Base-by-base conservation (phyloP, 2,329 filamentous ascomycete species). In the Beauveria pseudobassiana region DNA sequence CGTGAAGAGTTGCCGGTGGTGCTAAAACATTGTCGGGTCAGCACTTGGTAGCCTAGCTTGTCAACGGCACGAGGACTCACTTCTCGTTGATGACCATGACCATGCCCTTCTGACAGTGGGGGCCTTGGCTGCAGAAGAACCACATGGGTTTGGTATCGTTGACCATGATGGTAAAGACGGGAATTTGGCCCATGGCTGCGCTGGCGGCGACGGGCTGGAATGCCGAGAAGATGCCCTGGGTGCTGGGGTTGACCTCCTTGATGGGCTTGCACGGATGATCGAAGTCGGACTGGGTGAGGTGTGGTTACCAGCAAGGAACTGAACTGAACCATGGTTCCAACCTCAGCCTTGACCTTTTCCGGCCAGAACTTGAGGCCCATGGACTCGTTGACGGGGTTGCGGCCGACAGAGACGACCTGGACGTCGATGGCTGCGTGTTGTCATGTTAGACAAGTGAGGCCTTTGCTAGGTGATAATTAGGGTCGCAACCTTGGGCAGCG, bases 261-360 rank as follows among this genome's bases (percentile, higher is more conserved):
- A 89, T 82, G 56, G 88, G 87, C 30, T 81, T 72, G 76, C 89
- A 92, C 14, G 88, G 88, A 61, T 81, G 75, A 68, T 88, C 86
- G 69, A 93, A 93, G 68, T 80, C 85, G 52, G 89, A 90, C 78
- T 92, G 88, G 18, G 87, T 89, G 62, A 92, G 85, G 89, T 92
- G 81, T 93, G 90, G 79, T 93, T 93, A 67, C 80, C 81, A 9
- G 77, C 78, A 64, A 79, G 77, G 77, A 88, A 88, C 73, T 87
- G 84, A 88, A 88, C 75, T 87, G 83, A 14, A 88, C 79, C 76
- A 85, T 81, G 67, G 82, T 79, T 65, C 90, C 89, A 2, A 78
- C 75, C n/a, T 75, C 72, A 38, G 86, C 89, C 65, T 77, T 79
- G 71, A 93, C 72, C 69, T 81, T 86, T 67, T 88, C 79, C 46